Base-by-base conservation (phyloP, 2,329 filamentous ascomycete genomes). In the Aspergillus ochraceus region DNA sequence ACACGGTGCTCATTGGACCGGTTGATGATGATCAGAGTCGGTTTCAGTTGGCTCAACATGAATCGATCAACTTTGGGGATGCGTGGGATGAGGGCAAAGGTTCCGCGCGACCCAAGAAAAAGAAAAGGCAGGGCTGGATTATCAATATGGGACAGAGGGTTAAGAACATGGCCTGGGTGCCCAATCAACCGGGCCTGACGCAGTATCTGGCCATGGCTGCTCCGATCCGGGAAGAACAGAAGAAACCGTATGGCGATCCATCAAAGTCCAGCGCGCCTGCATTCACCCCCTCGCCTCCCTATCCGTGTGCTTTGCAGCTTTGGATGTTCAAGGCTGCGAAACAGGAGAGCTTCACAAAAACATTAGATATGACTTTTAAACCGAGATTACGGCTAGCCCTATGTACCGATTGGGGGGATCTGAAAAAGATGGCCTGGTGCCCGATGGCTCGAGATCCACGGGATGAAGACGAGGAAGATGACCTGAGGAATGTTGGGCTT, bases 121-220 rank as follows among this genome's bases (percentile, higher is more conserved):
- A 64, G 39, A 71, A 66, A 46, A 74, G 75, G 11, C 70, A 79
- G 64, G 79, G 78, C 1, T 88, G 85, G 82, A 68, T 88, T 2
- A 65, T 88, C 50, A 85, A 86, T 66, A 59, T 86, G 20, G 85
- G 84, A 4, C 76, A 77, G 1, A 82, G 79, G 53, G 71, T 87
- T 9, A 80, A 84, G 62, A 82, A 81, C 62, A 59, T 79, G 52
- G 74, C 74, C 17, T 82, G 80, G 80, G 77, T 76, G n/a, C 79
- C 79, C 14, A 78, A 79, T 54, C 72, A 75, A 52, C 59, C 74
- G 20, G 78, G 77, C 2, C 64, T 68, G n/a, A 76, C 73, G 20
- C 86, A 88, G 64, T 87, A 86, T 71, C 77, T 88, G 6, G 83
- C 84, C 19, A 72, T 86, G 6, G 76, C 76, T 30, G 74, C 78